Base-by-base conservation (phyloP, 2,329 filamentous ascomycete genomes). In the Fusarium anguioides region DNA sequence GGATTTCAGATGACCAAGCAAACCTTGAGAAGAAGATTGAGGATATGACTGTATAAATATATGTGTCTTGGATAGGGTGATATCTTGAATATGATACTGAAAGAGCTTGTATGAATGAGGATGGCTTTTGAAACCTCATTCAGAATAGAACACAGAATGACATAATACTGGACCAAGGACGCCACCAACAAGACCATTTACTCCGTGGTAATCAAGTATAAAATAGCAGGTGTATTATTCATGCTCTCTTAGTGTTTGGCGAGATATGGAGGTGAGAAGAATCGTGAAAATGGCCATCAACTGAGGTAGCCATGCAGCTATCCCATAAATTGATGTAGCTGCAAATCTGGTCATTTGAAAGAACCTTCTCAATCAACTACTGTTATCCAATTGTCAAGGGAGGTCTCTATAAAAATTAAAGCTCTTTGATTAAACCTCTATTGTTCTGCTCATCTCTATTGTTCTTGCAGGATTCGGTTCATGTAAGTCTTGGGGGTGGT, bases 1-100 rank as follows among this genome's bases (percentile, higher is more conserved):
- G 84, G 0, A 73, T 87, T 21, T 70, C 72, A 29, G 35, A 50
- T 2, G 69, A 75, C 11, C 58, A 77, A 42, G 24, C 45, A 14
- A 65, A 45, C 21, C 33, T 72, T 39, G 66, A 72, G 49, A 59
- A 59, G 14, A 36, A 70, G 56, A 71, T 61, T 8, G 60, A 48
- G 6, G 62, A 60, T n/a, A 58, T 73, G 45, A 49, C 51, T 24
- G 48, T 71, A 40, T 72, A 62, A 35, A 26, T 39, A 39, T 29
- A 23, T 14, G 7, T 14, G 24, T 29, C 26, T 27, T 41, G 21
- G 15, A 24, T 12, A 35, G n/a, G 31, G 29, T 20, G 20, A 9
- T 15, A 39, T 51, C 11, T 47, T 54, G 17, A 18, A 26, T 12
- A 12, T 24, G 31, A 44, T 31, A 33, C n/a, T 10, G n/a, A 15